Conservation (phyloP, 2,329 filamentous ascomycete genomes). For the Colletotrichum somersetense region DNA sequence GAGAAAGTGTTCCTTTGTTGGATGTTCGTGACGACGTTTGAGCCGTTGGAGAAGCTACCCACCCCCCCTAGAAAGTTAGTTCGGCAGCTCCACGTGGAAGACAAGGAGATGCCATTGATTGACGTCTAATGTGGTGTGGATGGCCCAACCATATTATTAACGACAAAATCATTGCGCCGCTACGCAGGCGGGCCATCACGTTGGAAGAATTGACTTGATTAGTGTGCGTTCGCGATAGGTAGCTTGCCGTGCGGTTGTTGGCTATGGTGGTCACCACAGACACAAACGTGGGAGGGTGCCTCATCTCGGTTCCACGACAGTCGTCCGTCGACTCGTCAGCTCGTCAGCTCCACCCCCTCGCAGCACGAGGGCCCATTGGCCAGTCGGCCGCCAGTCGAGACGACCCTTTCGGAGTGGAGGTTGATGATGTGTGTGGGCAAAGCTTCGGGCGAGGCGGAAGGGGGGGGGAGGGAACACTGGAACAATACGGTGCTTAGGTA, state of each 20-base stretch:
- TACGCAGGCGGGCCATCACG: not conserved
- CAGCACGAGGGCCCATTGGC: conserved; percentile 13
- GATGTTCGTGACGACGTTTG: not conserved
- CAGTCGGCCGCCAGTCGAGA: conserved; percentile 1
- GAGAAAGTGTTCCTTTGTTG: not conserved
- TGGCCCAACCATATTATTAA: not conserved
- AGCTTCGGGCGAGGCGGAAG: conserved; percentile 23
- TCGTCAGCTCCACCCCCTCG: not conserved
- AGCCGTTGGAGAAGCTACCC: conserved; percentile 16
- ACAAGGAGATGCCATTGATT: conserved; percentile 32
- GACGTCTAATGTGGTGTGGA: conserved; percentile 8
- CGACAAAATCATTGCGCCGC: conserved; percentile 10
- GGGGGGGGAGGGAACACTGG: conserved; percentile 1
- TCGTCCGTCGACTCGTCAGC: conserved; percentile 7
- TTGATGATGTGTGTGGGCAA: conserved; percentile 27
- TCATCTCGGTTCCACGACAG: conserved; percentile 27
- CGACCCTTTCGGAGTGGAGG: conserved; percentile 19
- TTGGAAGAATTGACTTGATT: not conserved
- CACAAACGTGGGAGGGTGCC: conserved; percentile 14
- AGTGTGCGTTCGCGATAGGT: conserved; percentile 7
- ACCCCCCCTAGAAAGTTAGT: conserved; percentile 12
- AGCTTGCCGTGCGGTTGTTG: not conserved
- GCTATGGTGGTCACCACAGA: not conserved
- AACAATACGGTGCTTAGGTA: not conserved
- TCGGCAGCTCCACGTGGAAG: conserved; percentile 33